Evolutionary conservation across 257 asterid genomes (phyloP), one percentile per base, ranked within the genome.

Genomic region (Solanum pennellii): DNA sequence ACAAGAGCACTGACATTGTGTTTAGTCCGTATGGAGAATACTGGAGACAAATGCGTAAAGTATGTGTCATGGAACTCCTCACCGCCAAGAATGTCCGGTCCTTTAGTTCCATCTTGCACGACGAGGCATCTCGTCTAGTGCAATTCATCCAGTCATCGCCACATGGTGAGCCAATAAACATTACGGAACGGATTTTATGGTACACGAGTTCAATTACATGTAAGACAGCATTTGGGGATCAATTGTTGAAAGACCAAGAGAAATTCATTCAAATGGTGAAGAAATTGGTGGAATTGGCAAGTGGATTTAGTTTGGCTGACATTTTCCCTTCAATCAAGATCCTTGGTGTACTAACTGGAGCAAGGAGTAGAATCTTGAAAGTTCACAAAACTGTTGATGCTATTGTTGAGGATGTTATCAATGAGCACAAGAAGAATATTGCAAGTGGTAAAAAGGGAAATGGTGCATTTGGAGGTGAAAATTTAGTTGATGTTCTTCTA

Each of bases 41-140:
- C 85, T 93, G 93, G 95, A 86, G 88, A 15, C 91, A 93, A 11
- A 86, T 93, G 90, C 90, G 93, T 3, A 91, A 89, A 52, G 87
- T 91, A 1, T 89, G 94, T 88, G 72, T 89, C 2, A 1, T 89
- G 87, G 93, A 93, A 87, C 87, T 89, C 5, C 86, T 92, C 18
- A 90, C 91, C 23, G 20, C 89, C 13, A 88, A 83, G 11, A 90
- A 82, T 9, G 91, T 90, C 7, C 45, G 37, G 10, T 93, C 92
- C 0, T 91, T 90, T 73, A 86, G 75, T 21, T 23, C 49, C 44
- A 85, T 90, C n/a, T 18, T 92, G 56, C 56, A 16, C 0, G 88
- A 83, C 3, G 94, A 91, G 72, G 90, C 76, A 0, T 15, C 68
- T 0, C 71, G 83, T 3, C 87, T 92, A 11, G 20, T 87, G 12